Evolutionary conservation across 257 asterid species (phyloP).

Genomic region (Solanum bulbocastanum): DNA sequence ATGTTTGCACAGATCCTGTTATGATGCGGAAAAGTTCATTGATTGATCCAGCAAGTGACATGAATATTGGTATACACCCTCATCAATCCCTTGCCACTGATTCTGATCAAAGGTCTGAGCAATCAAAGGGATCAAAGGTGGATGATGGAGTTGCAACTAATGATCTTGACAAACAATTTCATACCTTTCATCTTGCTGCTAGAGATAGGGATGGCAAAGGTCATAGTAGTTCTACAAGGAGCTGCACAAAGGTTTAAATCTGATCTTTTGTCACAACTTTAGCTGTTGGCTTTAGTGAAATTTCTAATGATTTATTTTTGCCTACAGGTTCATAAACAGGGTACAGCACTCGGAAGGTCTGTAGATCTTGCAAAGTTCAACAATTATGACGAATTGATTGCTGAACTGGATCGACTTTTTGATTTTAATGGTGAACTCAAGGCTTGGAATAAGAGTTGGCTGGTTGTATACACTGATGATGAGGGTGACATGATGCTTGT

Average conservation of each 20-base stretch:
- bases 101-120: slow-evolving; percentile 43
- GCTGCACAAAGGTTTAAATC: slow-evolving; percentile 84
- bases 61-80: slow-evolving; percentile 21
- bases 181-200: slow-evolving; percentile 18
- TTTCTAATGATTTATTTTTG: not conserved
- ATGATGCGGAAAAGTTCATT: slow-evolving; percentile 13
- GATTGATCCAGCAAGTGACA: slow-evolving; percentile 20
- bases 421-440: slow-evolving; percentile 84
- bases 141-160: slow-evolving; percentile 30
- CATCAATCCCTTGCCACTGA: slow-evolving; percentile 32
- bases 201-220: slow-evolving; percentile 54
- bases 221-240: slow-evolving; percentile 57
- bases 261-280: not conserved
- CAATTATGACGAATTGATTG: slow-evolving; percentile 57
- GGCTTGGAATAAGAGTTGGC: slow-evolving; percentile 63
- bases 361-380: slow-evolving; percentile 82
- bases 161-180: slow-evolving; percentile 57
- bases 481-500: slow-evolving; percentile 99
- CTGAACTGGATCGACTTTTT: slow-evolving; percentile 71
- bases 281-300: not conserved
- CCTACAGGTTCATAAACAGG: slow-evolving; percentile 91
- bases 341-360: slow-evolving; percentile 92
- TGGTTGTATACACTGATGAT: slow-evolving; percentile 85
- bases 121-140: slow-evolving; percentile 46
- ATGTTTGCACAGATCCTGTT: slow-evolving; percentile 33